These are phyloP conservation scores for Akanthomyces uredinophilus DNA, from an alignment of 2,329 filamentous ascomycete species.

Conservation along the genomic window DNA sequence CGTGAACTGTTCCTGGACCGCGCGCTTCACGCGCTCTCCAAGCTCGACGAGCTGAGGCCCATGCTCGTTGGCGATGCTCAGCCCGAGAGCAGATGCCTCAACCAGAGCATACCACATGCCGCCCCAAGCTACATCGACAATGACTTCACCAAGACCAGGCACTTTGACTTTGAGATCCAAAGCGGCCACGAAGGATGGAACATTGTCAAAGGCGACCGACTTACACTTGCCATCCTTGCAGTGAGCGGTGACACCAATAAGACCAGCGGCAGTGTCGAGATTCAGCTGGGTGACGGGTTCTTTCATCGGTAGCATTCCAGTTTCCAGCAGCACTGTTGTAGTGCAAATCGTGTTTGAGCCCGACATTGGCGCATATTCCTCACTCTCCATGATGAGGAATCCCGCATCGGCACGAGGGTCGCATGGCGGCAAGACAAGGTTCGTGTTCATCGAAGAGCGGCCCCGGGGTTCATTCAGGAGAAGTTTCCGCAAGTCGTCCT, in stretches of 20 bases:
- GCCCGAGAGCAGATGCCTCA: slow-evolving; percentile 31
- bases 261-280: slow-evolving; percentile 40
- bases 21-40: slow-evolving; percentile 38
- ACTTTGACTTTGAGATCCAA: slow-evolving; percentile 36
- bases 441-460: slow-evolving; percentile 34
- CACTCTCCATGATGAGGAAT: slow-evolving; percentile 42
- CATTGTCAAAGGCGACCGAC: slow-evolving; percentile 40
- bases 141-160: slow-evolving; percentile 34
- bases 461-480: slow-evolving; percentile 43
- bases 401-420: slow-evolving; percentile 39
- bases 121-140: slow-evolving; percentile 41
- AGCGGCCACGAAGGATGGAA: slow-evolving; percentile 36
- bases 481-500: slow-evolving; percentile 36
- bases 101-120: slow-evolving; percentile 42
- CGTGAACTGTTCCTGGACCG: slow-evolving; percentile 28
- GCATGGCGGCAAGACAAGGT: slow-evolving; percentile 38
- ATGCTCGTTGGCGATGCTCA: slow-evolving; percentile 29
- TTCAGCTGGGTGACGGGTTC: slow-evolving; percentile 37
- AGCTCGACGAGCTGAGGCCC: slow-evolving; percentile 34
- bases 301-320: slow-evolving; percentile 40
- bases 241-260: slow-evolving; percentile 36
- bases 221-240: slow-evolving; percentile 40
- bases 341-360: slow-evolving; percentile 41
- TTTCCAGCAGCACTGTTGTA: slow-evolving; percentile 41
- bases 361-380: slow-evolving; percentile 37